Evolutionary conservation across 2,329 filamentous ascomycete genomes (phyloP), one percentile per base, ranked within the genome.

Genomic region (Didymellaceae sp.): DNA sequence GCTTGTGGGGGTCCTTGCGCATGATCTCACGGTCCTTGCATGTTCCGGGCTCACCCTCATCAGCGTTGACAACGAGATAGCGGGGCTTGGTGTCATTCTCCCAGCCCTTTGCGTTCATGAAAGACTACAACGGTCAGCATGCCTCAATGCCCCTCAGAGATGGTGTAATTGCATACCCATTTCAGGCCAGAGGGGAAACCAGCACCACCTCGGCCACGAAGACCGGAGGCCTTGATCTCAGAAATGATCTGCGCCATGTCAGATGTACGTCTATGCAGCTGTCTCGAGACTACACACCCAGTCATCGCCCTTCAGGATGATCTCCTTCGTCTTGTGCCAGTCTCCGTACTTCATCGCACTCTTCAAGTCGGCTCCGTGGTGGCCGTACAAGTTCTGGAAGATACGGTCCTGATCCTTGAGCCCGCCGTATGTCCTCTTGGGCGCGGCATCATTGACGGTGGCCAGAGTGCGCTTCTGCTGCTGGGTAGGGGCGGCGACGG

Each of bases 91-190:
- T 88, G 75, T 97, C 94, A 80, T 99, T 96, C 70, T 99, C 93
- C 94, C 94, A 99, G 68, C 91, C 94, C 79, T 97, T 97, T 82
- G 93, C 92, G 83, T 99, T 99, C 94, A 99, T 99, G 78, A 99
- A 99, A 40, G 92, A 97, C 91, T 96, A 70, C 32, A 57, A 52
- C 58, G 41, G 68, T 67, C 52, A 67, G 62, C 50, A 55, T 17
- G 11, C 13, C 26, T 14, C 16, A 16, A 20, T 28, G 26, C n/a
- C 25, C 13, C 13, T 35, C 38, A 39, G 26, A 42, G n/a, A 33
- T 26, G 48, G n/a, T 42, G 30, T 33, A 21, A 14, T 17, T 42
- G 48, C 65, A 65, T 86, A 96, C 91, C 90, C 94, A 99, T 92
- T 99, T 99, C 82, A 99, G 81, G 58, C 94, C 94, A 30, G 93